A percentile compares a stretch with the other conserved stretches of the same genome.
These are phyloP conservation scores for Magnaporthiopsis incrustans DNA, from an alignment of 2,329 filamentous ascomycete genomes.

Conservation along the genomic window DNA sequence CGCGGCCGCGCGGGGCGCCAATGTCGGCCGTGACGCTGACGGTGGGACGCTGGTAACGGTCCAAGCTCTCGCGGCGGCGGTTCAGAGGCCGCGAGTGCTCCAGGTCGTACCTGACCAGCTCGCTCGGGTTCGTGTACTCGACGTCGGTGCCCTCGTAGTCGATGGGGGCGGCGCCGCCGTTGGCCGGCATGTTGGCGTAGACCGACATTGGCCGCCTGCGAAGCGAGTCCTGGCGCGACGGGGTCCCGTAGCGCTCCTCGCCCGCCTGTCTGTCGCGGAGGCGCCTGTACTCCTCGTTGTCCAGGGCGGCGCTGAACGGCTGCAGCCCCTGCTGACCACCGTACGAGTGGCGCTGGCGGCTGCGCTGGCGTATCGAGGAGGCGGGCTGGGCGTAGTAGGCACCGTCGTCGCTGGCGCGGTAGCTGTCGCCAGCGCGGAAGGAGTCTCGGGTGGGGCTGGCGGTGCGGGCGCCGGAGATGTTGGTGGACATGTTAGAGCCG, in stretches of 20 bases:
- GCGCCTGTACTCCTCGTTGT: slow-evolving; percentile 43
- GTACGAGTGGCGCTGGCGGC: slow-evolving; percentile 31
- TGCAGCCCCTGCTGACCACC: slow-evolving; percentile 3
- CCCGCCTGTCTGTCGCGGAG: slow-evolving; percentile 34
- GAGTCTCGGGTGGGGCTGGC: slow-evolving; percentile 41
- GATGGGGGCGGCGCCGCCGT: slow-evolving; percentile 32
- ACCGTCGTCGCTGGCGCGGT: slow-evolving; percentile 42
- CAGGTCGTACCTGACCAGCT: slow-evolving; percentile 54
- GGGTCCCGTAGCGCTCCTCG: slow-evolving; percentile 26
- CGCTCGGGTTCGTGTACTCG: slow-evolving; percentile 56
- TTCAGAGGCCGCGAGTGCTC: slow-evolving; percentile 38
- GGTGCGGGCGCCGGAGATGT: slow-evolving; percentile 22
- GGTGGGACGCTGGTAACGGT: slow-evolving; percentile 48
- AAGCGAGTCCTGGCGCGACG: slow-evolving; percentile 31
- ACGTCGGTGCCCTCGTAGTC: slow-evolving; percentile 53
- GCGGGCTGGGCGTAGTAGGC: slow-evolving; percentile 50
- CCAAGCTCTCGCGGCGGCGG: slow-evolving; percentile 45
- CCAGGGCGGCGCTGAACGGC: slow-evolving; percentile 39
- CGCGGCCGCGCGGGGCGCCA: slow-evolving; percentile 29
- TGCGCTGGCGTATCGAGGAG: slow-evolving; percentile 38
- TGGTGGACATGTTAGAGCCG: slow-evolving; percentile 12
- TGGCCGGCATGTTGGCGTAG: slow-evolving; percentile 36
- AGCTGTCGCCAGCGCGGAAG: slow-evolving; percentile 13
- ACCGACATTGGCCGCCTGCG: slow-evolving; percentile 33
- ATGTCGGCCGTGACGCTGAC: slow-evolving; percentile 43